Evolutionary conservation across 75 land plant species (phyloP).

Genomic region (Selaginella tamariscina): DNA sequence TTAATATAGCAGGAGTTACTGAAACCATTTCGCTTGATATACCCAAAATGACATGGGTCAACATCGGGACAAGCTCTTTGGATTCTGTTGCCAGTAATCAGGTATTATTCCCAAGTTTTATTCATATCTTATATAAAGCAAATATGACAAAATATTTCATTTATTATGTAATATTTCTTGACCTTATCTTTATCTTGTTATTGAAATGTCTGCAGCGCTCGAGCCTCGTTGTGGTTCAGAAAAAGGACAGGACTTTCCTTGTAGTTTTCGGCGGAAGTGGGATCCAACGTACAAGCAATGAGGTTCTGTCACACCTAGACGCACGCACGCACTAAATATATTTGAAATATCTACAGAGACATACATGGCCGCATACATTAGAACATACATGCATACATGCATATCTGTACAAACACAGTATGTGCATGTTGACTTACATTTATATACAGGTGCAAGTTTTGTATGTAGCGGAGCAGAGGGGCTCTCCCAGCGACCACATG

Average conservation of each 20-base stretch:
- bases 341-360: no score
- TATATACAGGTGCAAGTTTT: constrained; percentile 68
- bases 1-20: constrained; percentile 32
- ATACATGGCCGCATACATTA: no score
- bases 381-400: no score
- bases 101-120: constrained; percentile 29
- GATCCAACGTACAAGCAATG: constrained; percentile 45
- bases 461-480: constrained; percentile 27
- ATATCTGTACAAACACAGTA: background rate
- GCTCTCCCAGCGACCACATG: background rate
- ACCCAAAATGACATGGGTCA: constrained; percentile 58
- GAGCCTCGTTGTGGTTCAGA: constrained; percentile 59
- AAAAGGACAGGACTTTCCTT: constrained; percentile 57
- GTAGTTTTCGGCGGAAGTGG: constrained; percentile 84
- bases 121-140: background rate
- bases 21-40: constrained; percentile 76
- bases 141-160: background rate
- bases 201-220: constrained; percentile 47
- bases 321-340: no score
- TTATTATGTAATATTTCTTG: no score
- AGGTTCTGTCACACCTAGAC: no score
- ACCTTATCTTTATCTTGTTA: no score
- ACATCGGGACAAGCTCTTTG: constrained; percentile 28
- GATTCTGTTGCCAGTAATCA: constrained; percentile 48
- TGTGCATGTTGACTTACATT: background rate